Conservation (phyloP, 2,329 filamentous ascomycete species). For the Fusarium sp. region DNA sequence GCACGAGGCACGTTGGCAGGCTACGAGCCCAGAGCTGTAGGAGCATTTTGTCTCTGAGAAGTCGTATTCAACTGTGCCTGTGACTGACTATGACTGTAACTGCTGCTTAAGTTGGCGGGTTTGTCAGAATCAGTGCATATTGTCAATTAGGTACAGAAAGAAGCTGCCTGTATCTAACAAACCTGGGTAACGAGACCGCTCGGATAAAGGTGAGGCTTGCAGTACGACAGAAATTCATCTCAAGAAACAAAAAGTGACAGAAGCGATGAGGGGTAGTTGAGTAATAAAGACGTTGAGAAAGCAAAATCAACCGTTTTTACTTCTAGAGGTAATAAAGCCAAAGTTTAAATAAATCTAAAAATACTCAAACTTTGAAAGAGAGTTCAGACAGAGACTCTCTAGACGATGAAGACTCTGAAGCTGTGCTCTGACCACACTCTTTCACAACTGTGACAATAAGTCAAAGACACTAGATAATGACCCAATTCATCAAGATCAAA, state of each 20-base stretch:
- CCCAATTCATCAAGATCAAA: background rate
- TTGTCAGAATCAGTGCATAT: background rate
- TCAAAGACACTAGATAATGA: background rate
- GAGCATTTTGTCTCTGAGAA: background rate
- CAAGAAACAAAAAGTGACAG: background rate
- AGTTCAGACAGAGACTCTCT: background rate
- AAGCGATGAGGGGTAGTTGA: slow-evolving; percentile 1
- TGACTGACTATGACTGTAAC: background rate
- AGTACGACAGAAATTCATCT: background rate
- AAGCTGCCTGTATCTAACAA: background rate
- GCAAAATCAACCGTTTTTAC: slow-evolving; percentile 9
- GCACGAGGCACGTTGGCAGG: slow-evolving; percentile 16
- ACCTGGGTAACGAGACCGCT: background rate
- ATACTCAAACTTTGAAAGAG: background rate
- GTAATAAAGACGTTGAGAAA: slow-evolving; percentile 15
- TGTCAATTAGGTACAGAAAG: background rate
- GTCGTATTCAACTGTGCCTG: background rate
- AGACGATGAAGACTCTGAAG: background rate
- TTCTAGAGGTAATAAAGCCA: background rate
- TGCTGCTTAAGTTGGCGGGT: slow-evolving; percentile 4
- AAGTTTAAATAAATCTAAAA: slow-evolving; percentile 16
- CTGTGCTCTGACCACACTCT: background rate
- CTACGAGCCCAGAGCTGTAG: slow-evolving; percentile 3
- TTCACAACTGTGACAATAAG: background rate
- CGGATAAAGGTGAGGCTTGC: background rate